Evolutionary conservation across 2,329 filamentous ascomycete species (phyloP), one percentile per base, ranked within the genome.

Genomic region (Huntiella moniliformis): DNA sequence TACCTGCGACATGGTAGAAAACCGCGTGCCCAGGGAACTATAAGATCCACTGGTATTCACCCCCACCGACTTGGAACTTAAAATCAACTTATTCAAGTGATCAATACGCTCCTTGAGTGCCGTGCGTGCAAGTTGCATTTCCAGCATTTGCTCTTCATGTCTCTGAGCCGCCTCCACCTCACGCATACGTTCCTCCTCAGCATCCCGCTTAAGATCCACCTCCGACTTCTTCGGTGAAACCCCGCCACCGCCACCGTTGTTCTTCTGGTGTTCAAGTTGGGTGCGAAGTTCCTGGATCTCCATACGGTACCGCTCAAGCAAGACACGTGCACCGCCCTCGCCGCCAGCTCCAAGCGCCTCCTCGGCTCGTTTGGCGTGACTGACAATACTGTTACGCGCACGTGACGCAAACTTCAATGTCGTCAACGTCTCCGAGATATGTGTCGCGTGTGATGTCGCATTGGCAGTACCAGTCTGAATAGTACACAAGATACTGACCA

Each of bases 311-410:
- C 88, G 76, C 58, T 98, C 91, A 7, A 98, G 68, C 1, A 98
- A 69, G 3, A 92, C 87, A 47, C 85, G 74, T 39, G 85, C 86
- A 18, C 82, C 82, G 8, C 85, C 82, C 61, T 95, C 88, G n/a
- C 78, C 79, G 35, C 82, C 79, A 36, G 71, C 70, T 17, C 81
- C 81, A 17, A 88, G 67, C 3, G 88, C 86, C 60, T 96, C 91
- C 54, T 93, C 85, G 5, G 88, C 88, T 57, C 78, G 82, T 68
- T 95, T 96, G 32, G 91, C 91, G 62, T 96, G 87, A 54, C 86
- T 95, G 57, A 96, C 80, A 56, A 98, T 94, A 58, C 82, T 98
- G 63, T 98, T 98, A 69, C 94, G 95, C 38, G 91, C 91, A 55
- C 91, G 75, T 8, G 87, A 91, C 2, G 91, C 91, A 58, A 98